These are phyloP conservation scores for Crinitomyces ghanaensis DNA, from an alignment of 805 yeast genomes.

Conservation along the genomic window DNA sequence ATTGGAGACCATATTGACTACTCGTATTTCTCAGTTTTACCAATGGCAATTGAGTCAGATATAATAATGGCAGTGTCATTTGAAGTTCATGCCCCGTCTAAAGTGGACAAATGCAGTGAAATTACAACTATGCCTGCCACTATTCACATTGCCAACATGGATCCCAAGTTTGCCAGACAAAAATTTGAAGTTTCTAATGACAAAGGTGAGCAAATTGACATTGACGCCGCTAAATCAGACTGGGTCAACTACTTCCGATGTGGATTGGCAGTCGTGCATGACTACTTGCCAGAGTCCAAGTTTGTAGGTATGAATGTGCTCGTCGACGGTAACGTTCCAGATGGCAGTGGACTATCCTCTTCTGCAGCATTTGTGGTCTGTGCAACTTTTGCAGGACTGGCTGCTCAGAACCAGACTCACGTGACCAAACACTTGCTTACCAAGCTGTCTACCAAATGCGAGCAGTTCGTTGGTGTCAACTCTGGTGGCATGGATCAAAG, in stretches of 20 bases:
- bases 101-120: slow-evolving; percentile 16
- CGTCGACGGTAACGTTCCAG: slow-evolving; percentile 56
- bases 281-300: slow-evolving; percentile 27
- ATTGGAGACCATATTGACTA: slow-evolving; percentile 72
- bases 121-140: slow-evolving; percentile 18
- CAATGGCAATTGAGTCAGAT: slow-evolving; percentile 61
- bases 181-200: slow-evolving; percentile 8
- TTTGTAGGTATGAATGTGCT: slow-evolving; percentile 41
- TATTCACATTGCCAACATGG: slow-evolving; percentile 26
- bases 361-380: slow-evolving; percentile 65
- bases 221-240: slow-evolving; percentile 39
- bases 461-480: slow-evolving; percentile 62
- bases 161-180: slow-evolving; percentile 17
- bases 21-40: slow-evolving; percentile 53
- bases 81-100: neutral
- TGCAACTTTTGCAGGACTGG: slow-evolving; percentile 45
- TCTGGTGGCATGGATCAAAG: slow-evolving; percentile 77
- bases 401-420: slow-evolving; percentile 36
- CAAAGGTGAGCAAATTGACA: slow-evolving; percentile 24
- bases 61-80: slow-evolving; percentile 36
- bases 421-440: slow-evolving; percentile 44
- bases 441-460: slow-evolving; percentile 50
- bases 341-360: slow-evolving; percentile 61
- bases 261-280: slow-evolving; percentile 49
- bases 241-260: slow-evolving; percentile 67